Evolutionary conservation across 2,329 filamentous ascomycete species (phyloP), one percentile per base, ranked within the genome.

Genomic region (Sclerotinia glacialis): DNA sequence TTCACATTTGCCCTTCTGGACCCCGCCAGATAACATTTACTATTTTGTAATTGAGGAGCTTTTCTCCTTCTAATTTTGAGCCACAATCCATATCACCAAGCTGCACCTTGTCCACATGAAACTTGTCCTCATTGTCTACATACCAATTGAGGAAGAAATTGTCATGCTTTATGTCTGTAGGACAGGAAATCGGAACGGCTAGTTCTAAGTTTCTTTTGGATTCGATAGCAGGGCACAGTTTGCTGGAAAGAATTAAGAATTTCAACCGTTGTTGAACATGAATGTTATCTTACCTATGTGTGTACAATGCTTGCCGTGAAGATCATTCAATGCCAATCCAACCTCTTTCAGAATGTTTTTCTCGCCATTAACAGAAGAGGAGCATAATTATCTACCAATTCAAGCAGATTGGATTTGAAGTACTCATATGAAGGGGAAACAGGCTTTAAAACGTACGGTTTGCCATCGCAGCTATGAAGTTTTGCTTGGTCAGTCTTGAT

Each of bases 21-120:
- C 68, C 67, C 34, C 56, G 60, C 69, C 63, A 70, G 60, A 70
- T 70, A 21, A 70, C 59, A n/a, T 68, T 70, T 40, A 66, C 68
- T 40, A 69, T 67, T 46, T 40, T 66, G 16, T 67, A 23, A 26
- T 63, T 58, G 42, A 70, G 47, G 42, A 68, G 64, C 26, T 68
- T 66, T 21, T 60, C n/a, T 42, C 37, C 64, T 64, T 67, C 53
- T 28, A 69, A 23, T 55, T 67, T 67, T 52, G 68, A 66, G 53
- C 61, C 42, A 58, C 53, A 65, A 49, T 69, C 67, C 3, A 69
- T 16, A 65, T 67, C 53, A 42, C 58, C 64, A n/a, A 69, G 65
- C 31, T 53, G 53, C 9, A 69, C 55, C 9, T 47, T 67, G 34
- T 49, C 55, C 28, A 59, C 3, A 16, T 52, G n/a, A 21, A 65